phyloP scores from a whole-genome alignment of 345 rosid genomes.

The Acer saccharum region DNA sequence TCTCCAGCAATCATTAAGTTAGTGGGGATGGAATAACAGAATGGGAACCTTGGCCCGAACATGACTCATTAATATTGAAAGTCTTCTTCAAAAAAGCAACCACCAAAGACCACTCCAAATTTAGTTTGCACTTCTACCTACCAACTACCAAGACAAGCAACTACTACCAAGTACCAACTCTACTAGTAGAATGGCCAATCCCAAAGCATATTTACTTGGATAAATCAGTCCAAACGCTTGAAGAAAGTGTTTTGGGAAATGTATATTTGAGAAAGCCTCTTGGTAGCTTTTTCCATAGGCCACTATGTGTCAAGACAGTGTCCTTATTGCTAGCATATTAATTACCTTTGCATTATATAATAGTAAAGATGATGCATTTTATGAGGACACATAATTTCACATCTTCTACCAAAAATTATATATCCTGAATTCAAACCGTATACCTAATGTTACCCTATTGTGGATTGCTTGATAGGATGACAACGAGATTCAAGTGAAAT shows the following conservation, averaged over 20 bases:
- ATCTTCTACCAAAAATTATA: not conserved
- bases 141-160: not conserved
- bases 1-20: not conserved
- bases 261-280: not conserved
- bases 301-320: not conserved
- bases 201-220: not conserved
- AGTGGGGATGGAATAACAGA: not conserved
- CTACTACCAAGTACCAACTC: not conserved
- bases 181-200: not conserved
- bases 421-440: not conserved
- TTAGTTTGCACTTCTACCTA: not conserved
- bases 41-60: not conserved
- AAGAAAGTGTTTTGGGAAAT: not conserved
- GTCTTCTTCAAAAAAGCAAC: not conserved
- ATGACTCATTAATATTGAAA: not conserved
- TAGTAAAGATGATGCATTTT: not conserved
- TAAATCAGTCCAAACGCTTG: not conserved
- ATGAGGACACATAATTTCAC: not conserved
- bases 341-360: slow-evolving; percentile 5
- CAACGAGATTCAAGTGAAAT: slow-evolving; percentile 2
- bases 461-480: not conserved
- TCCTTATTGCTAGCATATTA: not conserved
- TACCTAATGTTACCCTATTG: not conserved
- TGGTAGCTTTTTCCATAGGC: not conserved
- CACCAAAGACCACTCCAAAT: not conserved